Evolutionary conservation across 805 yeast species (phyloP).

Genomic region (Lachancea nothofagi): DNA sequence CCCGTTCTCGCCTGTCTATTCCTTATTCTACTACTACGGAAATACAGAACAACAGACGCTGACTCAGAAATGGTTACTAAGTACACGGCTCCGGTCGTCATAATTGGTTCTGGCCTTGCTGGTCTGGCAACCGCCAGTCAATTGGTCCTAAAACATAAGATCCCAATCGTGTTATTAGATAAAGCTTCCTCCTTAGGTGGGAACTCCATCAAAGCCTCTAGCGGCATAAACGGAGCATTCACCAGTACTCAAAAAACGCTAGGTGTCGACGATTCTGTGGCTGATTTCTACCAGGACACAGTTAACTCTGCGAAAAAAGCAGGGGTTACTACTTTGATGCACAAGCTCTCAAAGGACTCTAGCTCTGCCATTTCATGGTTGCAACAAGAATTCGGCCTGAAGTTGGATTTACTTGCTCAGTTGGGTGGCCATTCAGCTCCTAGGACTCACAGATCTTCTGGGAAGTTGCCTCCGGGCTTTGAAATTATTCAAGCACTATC

Average conservation of each 20-base stretch:
- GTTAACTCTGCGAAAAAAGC: constrained; percentile 56
- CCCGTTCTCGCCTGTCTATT: background rate
- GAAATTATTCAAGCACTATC: constrained; percentile 47
- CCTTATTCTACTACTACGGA: background rate
- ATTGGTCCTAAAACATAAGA: constrained; percentile 33
- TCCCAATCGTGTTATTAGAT: constrained; percentile 44
- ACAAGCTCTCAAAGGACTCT: constrained; percentile 55
- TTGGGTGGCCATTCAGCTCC: constrained; percentile 79
- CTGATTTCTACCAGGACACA: constrained; percentile 60
- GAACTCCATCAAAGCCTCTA: constrained; percentile 55
- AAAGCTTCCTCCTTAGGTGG: constrained; percentile 49
- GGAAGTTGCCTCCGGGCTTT: constrained; percentile 53
- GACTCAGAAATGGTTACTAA: constrained; percentile 6
- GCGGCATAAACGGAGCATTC: constrained; percentile 66
- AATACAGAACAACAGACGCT: background rate
- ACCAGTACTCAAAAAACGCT: constrained; percentile 53
- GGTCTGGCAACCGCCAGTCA: constrained; percentile 44
- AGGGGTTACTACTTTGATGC: constrained; percentile 54
- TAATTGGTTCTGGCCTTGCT: constrained; percentile 54
- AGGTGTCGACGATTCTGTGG: constrained; percentile 50
- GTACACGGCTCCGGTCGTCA: constrained; percentile 35
- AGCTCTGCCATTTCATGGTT: constrained; percentile 71
- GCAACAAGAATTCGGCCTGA: constrained; percentile 54
- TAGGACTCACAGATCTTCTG: constrained; percentile 74
- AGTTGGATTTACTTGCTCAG: constrained; percentile 62